Conservation (phyloP, 495 filamentous ascomycete species). For the Jackrogersella minutella region DNA sequence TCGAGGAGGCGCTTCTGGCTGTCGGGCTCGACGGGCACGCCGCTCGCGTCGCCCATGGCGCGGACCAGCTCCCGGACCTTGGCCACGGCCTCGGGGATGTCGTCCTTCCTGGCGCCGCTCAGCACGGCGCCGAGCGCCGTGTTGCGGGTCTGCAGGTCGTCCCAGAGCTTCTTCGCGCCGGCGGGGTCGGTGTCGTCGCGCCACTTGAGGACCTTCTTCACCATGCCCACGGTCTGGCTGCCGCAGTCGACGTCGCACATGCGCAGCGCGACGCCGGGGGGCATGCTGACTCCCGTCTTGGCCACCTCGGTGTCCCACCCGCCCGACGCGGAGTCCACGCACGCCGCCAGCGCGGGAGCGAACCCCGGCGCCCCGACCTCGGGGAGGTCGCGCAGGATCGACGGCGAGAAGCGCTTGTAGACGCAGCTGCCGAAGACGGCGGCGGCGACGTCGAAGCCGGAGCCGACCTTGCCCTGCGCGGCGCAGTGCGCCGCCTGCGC, state of each 20-base stretch:
- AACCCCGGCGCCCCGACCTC: slow-evolving; percentile 72
- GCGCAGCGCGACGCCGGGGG: slow-evolving; percentile 77
- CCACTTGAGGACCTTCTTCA: slow-evolving; percentile 89
- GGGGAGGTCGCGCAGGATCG: slow-evolving; percentile 70
- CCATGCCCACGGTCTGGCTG: slow-evolving; percentile 92
- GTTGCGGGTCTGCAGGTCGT: slow-evolving; percentile 75
- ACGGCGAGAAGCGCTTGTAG: slow-evolving; percentile 90
- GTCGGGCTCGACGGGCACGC: slow-evolving; percentile 89
- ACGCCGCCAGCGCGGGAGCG: slow-evolving; percentile 63
- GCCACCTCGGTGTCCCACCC: slow-evolving; percentile 79
- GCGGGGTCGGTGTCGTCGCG: slow-evolving; percentile 69
- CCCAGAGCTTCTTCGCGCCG: slow-evolving; percentile 76
- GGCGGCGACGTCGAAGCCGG: slow-evolving; percentile 94
- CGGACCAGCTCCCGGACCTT: slow-evolving; percentile 65
- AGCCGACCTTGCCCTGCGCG: slow-evolving; percentile 95
- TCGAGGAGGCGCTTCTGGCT: slow-evolving; percentile 87
- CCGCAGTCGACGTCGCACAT: slow-evolving; percentile 98
- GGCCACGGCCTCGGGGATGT: slow-evolving; percentile 49
- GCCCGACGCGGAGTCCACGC: slow-evolving; percentile 63
- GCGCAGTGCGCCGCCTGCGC: slow-evolving; percentile 94
- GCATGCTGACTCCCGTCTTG: slow-evolving; percentile 73
- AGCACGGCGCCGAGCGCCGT: slow-evolving; percentile 73
- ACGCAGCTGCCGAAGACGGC: slow-evolving; percentile 90
- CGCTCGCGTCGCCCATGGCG: slow-evolving; percentile 74
- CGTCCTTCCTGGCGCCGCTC: slow-evolving; percentile 49